Base-by-base conservation (phyloP, 805 yeast genomes). In the Candida maltosa region DNA sequence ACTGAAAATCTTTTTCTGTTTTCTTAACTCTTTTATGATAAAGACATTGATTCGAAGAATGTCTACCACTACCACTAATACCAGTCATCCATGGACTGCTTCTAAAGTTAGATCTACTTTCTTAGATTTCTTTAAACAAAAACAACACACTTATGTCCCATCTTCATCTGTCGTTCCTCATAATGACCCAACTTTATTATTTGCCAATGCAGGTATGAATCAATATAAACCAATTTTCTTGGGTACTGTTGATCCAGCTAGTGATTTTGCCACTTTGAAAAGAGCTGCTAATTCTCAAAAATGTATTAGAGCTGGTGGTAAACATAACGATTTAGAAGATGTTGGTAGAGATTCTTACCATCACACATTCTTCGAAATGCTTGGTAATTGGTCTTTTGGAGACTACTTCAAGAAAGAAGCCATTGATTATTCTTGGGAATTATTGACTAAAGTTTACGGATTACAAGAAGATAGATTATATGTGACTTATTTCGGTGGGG, bases 371-470 rank as follows among this genome's bases (percentile, higher is more conserved):
- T 93, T 93, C 51, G 99, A 93, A 69, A 93, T 93, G 99, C 76
- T 93, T 65, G 99, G 99, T 54, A 93, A 93, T 73, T 93, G 99
- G 99, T 93, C 98, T 5, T 93, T 93, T 63, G 99, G 99, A 53
- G 98, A 93, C 65, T 93, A 93, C 61, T 93, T 93, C 79, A 93
- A 93, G 63, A 78, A 83, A 52, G 98, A 88, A 56, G 97, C 97
- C 35, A 83, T 89, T 52, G 65, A 66, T 6, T 86, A 75, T 68
- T 80, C 95, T 7, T 93, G 97, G 97, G 94, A 88, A 39, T 71
- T 93, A 43, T 75, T 93, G 56, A 89, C 97, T 32, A 60, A 74
- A 44, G 93, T 84, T 9, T 93, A 86, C 52, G 91, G 89, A 26
- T 75, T 93, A 41, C 78, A 82, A 32, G 65, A 76, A 11, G 83